A percentile compares a stretch with the other conserved stretches of the same genome.
phyloP scores from a whole-genome alignment of 768 basidiomycete genomes.

The Tricholoma terreum region DNA sequence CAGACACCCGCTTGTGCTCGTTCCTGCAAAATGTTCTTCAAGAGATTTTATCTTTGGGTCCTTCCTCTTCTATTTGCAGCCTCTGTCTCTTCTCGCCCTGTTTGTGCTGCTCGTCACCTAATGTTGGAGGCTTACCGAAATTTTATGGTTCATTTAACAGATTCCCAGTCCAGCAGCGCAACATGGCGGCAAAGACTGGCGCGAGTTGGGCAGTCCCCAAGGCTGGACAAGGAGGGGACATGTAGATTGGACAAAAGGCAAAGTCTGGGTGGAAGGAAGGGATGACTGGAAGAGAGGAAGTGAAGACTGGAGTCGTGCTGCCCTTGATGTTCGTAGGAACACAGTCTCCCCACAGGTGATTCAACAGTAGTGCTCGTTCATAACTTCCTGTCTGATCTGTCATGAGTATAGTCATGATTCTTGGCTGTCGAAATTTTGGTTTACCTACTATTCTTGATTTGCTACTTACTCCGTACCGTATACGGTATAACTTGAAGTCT shows the following conservation, averaged over 20 bases:
- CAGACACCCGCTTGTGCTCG: conserved; percentile 24
- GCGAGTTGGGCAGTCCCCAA: not conserved
- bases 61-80: conserved; percentile 32
- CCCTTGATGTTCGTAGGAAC: too few species aligned
- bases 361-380: too few species aligned
- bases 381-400: too few species aligned
- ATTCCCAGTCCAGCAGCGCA: not conserved
- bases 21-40: conserved; percentile 31
- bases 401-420: too few species aligned
- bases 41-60: conserved; percentile 31
- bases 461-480: too few species aligned
- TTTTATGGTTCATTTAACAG: conserved; percentile 5
- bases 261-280: too few species aligned
- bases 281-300: conserved; percentile 12
- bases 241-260: too few species aligned
- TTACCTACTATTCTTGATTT: not conserved
- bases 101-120: conserved; percentile 20
- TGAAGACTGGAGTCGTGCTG: conserved; percentile 9
- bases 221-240: too few species aligned
- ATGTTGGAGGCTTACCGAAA: not conserved
- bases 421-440: too few species aligned
- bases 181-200: not conserved
- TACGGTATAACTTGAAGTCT: conserved; percentile 12
- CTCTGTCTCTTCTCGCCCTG: conserved; percentile 36
- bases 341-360: too few species aligned